Evolutionary conservation across 1,284 basidiomycete species (phyloP).

Genomic region (Cryptococcus deneoformans): DNA sequence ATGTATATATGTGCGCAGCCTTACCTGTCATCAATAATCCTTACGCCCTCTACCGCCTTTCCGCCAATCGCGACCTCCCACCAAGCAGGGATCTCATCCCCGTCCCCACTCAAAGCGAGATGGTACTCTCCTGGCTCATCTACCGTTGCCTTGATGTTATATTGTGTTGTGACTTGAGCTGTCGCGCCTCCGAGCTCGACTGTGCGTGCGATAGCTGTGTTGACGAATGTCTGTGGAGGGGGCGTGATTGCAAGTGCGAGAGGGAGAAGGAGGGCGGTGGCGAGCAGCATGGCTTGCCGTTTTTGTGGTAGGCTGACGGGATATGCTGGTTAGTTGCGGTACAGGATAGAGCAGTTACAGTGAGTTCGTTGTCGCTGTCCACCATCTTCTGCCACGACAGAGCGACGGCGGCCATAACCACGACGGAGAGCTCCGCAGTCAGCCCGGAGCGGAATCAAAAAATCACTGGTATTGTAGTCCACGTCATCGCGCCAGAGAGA

Average conservation of each 20-base stretch:
- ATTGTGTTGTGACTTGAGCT: slow-evolving; percentile 81
- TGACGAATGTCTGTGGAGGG: slow-evolving; percentile 61
- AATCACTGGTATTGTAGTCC: no score
- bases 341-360: not conserved
- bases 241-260: not conserved
- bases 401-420: not conserved
- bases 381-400: not conserved
- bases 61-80: slow-evolving; percentile 66
- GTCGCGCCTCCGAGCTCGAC: slow-evolving; percentile 83
- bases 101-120: slow-evolving; percentile 64
- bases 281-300: slow-evolving; percentile 4
- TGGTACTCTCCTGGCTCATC: slow-evolving; percentile 64
- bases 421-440: not conserved
- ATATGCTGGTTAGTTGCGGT: no score
- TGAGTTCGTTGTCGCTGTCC: not conserved
- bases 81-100: slow-evolving; percentile 68
- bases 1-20: slow-evolving; percentile 2
- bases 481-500: no score
- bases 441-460: not conserved
- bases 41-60: slow-evolving; percentile 54
- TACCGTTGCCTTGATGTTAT: slow-evolving; percentile 70
- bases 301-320: not conserved
- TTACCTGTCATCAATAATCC: slow-evolving; percentile 19
- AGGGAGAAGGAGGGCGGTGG: slow-evolving; percentile 6
- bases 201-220: slow-evolving; percentile 78